Evolutionary conservation across 192 early-diverging fungal species (phyloP), one percentile per base, ranked within the genome.

Genomic region (Coemansia sp.): DNA sequence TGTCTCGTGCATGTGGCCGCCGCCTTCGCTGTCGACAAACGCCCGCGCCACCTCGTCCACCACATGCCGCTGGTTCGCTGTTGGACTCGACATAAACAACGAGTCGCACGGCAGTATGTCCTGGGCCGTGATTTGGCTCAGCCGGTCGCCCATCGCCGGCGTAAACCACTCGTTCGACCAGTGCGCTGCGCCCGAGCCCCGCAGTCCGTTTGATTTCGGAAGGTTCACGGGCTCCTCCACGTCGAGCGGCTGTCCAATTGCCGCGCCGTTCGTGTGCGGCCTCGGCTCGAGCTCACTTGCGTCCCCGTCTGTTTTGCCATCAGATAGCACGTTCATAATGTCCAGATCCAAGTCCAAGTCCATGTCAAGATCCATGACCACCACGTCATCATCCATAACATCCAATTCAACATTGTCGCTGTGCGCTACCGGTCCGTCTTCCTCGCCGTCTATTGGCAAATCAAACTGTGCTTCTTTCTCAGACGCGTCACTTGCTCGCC

Each of bases 1-100:
- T 7, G 65, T 65, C 61, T 66, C 72, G 50, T 80, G 77, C 65
- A 80, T 27, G 37, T 80, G 77, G 0, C 77, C 77, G 22, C 77
- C 77, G 5, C 77, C 77, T 49, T 80, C 77, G 72, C 77, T 80
- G 48, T 80, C 70, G 1, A 80, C 77, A 74, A 74, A 80, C 25
- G 77, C 77, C 10, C 72, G 54, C 5, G 77, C 77, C 15, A 80
- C 43, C n/a, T 80, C 77, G 48, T 80, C 77, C 14, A 80, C 65
- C 3, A 73, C 58, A 12, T 61, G 47, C 11, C 69, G 72, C 5
- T 65, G 60, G 14, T 54, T 60, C 11, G 61, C 56, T 48, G 47
- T 52, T 10, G 77, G 65, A 23, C 56, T 51, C 9, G 45, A 38
- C 48, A 81, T 27, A 55, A 76, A 81, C 35, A 81, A 60, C 10